Evolutionary conservation across 257 asterid genomes (phyloP), one percentile per base, ranked within the genome.

Genomic region (Plantago major): DNA sequence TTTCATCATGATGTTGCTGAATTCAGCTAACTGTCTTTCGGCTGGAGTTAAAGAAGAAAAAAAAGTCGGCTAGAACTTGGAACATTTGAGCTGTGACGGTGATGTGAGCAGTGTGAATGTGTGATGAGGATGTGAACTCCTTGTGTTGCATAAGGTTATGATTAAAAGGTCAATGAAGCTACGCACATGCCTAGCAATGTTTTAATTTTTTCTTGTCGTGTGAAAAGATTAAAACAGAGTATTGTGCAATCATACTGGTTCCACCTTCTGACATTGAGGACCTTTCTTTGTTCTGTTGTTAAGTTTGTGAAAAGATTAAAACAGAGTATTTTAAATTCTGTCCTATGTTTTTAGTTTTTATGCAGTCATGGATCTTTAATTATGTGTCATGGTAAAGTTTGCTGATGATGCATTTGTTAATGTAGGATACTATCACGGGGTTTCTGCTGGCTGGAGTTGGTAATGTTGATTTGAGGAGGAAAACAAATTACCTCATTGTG

Each of bases 381-480:
- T 50, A 6, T 6, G 26, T 47, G 18, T 56, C 11, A 7, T 46
- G 19, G 38, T 14, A 54, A 10, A 42, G 33, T 64, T 54, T 49
- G 18, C 64, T 67, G 67, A 70, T 77, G 58, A 17, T 54, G 49
- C 54, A 45, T 50, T 63, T 64, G 63, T 65, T 60, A 42, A 55
- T 81, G 69, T 65, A 90, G 98, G 96, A 90, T 73, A 90, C 98
- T 0, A 78, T 90, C 60, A 85, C 96, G 12, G 98, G 98, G 46
- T 90, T 88, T 74, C 76, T 90, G 75, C 84, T 90, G 60, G 98
- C 98, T 67, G 98, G 96, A 77, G 98, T 91, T 76, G 98, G 98
- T 66, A 88, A 91, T 76, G 98, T 91, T 65, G 98, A 90, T 78
- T 66, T 84, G 78, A 88, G 98, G 86, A 88, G 94, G 81, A 90